These are phyloP conservation scores for Forsythia suspensa DNA, from an alignment of 257 asterid genomes.

Conservation along the genomic window DNA sequence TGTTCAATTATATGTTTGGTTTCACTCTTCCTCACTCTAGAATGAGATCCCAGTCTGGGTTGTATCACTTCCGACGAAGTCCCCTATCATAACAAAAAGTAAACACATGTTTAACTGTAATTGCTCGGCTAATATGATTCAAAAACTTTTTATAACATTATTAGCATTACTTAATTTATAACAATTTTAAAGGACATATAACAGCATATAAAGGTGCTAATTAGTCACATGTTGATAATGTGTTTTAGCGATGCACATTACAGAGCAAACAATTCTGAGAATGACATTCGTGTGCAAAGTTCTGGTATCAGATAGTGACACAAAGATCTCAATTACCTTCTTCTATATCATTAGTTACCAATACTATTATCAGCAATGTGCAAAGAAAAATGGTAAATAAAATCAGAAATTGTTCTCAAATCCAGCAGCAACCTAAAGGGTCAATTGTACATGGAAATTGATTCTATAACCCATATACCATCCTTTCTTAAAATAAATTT, in stretches of 20 bases:
- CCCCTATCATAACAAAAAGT: slow-evolving; percentile 29
- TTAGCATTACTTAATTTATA: background rate
- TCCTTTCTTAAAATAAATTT: background rate
- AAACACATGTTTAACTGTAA: background rate
- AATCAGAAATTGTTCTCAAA: background rate
- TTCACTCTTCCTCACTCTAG: slow-evolving; percentile 40
- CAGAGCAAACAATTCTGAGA: background rate
- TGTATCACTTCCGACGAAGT: slow-evolving; percentile 32
- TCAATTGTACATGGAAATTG: background rate
- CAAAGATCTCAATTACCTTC: background rate
- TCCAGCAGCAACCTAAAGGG: background rate
- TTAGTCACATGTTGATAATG: background rate
- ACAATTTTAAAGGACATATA: background rate
- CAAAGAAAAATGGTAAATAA: background rate
- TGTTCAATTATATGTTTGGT: slow-evolving; percentile 62
- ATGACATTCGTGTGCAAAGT: background rate
- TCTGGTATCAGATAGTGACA: background rate
- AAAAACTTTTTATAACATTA: background rate
- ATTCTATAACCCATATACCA: background rate
- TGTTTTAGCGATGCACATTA: background rate
- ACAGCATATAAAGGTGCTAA: background rate
- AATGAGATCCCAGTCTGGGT: slow-evolving; percentile 32
- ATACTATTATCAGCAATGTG: background rate
- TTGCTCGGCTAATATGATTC: slow-evolving; percentile 9
- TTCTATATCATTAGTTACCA: background rate